Conservation (phyloP, 1,139 yeast genomes). For the Debaryomycetaceae sp. region DNA sequence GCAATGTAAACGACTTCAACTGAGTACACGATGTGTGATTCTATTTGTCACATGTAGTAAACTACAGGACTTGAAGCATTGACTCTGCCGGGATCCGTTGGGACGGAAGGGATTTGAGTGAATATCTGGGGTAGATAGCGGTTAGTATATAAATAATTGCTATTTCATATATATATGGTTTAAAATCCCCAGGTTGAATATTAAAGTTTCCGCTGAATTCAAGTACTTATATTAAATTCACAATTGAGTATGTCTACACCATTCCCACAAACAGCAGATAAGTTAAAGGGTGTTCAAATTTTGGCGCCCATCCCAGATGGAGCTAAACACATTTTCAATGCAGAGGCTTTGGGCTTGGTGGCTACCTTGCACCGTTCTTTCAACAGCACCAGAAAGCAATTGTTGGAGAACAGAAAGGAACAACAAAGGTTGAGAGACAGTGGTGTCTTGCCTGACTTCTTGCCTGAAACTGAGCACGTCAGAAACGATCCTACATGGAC, state of each 20-base stretch:
- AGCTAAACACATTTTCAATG: slow-evolving; percentile 61
- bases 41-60: background rate
- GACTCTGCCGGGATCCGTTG: slow-evolving; percentile 3
- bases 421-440: slow-evolving; percentile 62
- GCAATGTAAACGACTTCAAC: background rate
- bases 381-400: slow-evolving; percentile 55
- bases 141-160: slow-evolving; percentile 1
- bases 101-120: slow-evolving; percentile 10
- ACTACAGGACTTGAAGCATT: background rate
- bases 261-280: slow-evolving; percentile 50
- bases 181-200: too few relatives aligned
- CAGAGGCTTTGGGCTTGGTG: slow-evolving; percentile 69
- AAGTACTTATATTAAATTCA: too few relatives aligned
- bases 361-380: slow-evolving; percentile 74
- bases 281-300: slow-evolving; percentile 62
- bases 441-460: slow-evolving; percentile 69
- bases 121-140: slow-evolving; percentile 3
- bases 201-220: too few relatives aligned
- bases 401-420: slow-evolving; percentile 56
- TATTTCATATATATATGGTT: too few relatives aligned
- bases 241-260: slow-evolving; percentile 39
- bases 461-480: slow-evolving; percentile 67
- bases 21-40: background rate
- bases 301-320: slow-evolving; percentile 59
- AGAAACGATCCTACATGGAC: slow-evolving; percentile 77